Evolutionary conservation across 1,139 yeast species (phyloP).

Genomic region (Spathaspora sp.): DNA sequence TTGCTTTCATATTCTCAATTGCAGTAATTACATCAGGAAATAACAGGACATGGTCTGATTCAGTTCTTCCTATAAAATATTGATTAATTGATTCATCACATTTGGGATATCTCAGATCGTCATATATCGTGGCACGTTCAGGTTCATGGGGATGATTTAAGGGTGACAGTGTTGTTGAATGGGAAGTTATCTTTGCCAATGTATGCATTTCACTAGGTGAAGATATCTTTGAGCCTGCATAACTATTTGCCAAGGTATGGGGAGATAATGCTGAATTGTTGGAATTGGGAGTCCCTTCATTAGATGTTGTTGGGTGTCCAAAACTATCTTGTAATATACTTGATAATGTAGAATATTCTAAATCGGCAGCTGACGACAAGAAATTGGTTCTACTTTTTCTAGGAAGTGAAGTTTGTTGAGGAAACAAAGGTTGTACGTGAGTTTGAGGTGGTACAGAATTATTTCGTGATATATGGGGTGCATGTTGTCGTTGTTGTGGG

Average conservation of each 20-base stretch:
- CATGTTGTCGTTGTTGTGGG: constrained; percentile 4
- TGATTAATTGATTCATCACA: constrained; percentile 58
- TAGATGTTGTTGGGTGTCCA: constrained; percentile 32
- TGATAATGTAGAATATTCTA: constrained; percentile 78
- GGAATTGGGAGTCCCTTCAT: constrained; percentile 45
- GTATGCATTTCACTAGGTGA: constrained; percentile 8
- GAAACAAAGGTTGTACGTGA: constrained; percentile 3
- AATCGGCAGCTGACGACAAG: constrained; percentile 73
- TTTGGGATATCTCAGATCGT: constrained; percentile 16
- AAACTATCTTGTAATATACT: constrained; percentile 62
- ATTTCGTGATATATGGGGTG: constrained; percentile 4
- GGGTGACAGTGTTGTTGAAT: constrained; percentile 10
- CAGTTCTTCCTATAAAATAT: constrained; percentile 54
- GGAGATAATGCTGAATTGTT: constrained; percentile 43
- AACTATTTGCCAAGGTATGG: constrained; percentile 15
- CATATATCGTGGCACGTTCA: constrained; percentile 8
- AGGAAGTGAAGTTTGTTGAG: constrained; percentile 1
- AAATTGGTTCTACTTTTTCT: constrained; percentile 39
- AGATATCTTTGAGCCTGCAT: constrained; percentile 4
- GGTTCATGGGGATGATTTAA: constrained; percentile 10
- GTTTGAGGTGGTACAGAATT: background rate
- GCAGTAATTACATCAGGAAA: constrained; percentile 58
- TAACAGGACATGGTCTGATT: constrained; percentile 30
- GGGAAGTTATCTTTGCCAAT: background rate
- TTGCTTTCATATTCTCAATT: constrained; percentile 41